phyloP scores from a whole-genome alignment of 371 early-diverging fungal genomes.

The Gilbertella persicaria region DNA sequence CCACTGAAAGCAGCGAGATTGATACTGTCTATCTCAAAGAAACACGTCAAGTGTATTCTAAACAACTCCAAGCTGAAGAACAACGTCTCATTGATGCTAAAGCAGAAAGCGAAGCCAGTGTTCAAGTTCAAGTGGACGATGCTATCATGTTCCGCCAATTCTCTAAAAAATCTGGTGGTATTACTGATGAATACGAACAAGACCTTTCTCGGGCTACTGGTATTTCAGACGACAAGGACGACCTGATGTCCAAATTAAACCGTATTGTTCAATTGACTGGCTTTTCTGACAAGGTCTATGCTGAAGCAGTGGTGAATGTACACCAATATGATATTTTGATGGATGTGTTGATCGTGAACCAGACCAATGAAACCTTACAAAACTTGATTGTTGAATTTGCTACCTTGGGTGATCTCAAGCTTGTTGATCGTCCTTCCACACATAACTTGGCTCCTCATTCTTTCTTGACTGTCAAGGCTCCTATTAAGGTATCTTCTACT shows the following conservation, averaged over 20 bases:
- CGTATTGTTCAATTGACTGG: slow-evolving; percentile 96
- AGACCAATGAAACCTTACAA: slow-evolving; percentile 95
- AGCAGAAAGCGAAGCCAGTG: slow-evolving; percentile 65
- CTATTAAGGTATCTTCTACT: slow-evolving; percentile 97
- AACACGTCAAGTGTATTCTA: slow-evolving; percentile 78
- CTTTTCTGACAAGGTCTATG: slow-evolving; percentile 98
- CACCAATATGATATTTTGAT: slow-evolving; percentile 97
- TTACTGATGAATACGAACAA: slow-evolving; percentile 83
- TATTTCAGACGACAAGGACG: slow-evolving; percentile 66
- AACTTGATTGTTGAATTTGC: slow-evolving; percentile 97
- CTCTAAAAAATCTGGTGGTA: slow-evolving; percentile 69
- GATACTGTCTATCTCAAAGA: slow-evolving; percentile 78
- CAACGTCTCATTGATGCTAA: slow-evolving; percentile 56
- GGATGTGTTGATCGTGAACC: slow-evolving; percentile 97
- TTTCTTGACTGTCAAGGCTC: slow-evolving; percentile 93
- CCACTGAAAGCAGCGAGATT: slow-evolving; percentile 51
- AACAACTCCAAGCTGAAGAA: slow-evolving; percentile 77
- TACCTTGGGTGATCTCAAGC: slow-evolving; percentile 94
- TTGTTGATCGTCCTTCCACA: slow-evolving; percentile 93
- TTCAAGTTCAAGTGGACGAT: slow-evolving; percentile 86
- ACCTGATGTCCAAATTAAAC: slow-evolving; percentile 82
- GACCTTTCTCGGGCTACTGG: slow-evolving; percentile 91
- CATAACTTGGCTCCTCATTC: slow-evolving; percentile 91
- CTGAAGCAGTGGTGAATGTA: slow-evolving; percentile 96
- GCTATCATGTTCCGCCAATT: slow-evolving; percentile 87